phyloP scores from a whole-genome alignment of 495 filamentous ascomycete genomes.

The Xylaria grammica region DNA sequence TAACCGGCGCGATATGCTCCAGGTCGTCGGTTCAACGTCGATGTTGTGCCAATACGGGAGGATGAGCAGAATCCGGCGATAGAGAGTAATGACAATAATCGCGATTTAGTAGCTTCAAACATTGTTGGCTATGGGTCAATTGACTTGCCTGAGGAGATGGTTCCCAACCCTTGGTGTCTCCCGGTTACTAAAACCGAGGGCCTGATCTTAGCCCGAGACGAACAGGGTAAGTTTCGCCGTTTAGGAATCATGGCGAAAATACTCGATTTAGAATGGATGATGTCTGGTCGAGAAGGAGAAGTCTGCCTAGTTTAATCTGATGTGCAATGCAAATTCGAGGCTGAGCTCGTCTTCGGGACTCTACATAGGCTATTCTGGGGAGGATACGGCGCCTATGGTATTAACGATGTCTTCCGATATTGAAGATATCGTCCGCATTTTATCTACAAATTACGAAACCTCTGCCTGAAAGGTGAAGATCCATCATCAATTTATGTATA shows the following conservation, averaged over 20 bases:
- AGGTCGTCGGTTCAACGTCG: too few species aligned
- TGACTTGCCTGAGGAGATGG: neutral
- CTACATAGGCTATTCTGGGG: too few species aligned
- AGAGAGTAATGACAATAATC: neutral
- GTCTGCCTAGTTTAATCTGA: slow-evolving; percentile 6
- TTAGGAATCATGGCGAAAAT: neutral
- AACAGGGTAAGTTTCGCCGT: neutral
- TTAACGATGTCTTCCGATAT: too few species aligned
- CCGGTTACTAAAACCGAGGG: neutral
- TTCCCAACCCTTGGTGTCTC: neutral
- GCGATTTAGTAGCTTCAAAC: neutral
- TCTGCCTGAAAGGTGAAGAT: too few species aligned
- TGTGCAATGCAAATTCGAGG: too few species aligned
- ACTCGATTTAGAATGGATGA: slow-evolving; percentile 8
- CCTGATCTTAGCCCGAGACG: neutral
- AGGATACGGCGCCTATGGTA: too few species aligned
- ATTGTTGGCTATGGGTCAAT: neutral
- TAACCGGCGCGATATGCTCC: too few species aligned
- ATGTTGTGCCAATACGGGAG: too few species aligned
- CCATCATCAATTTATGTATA: too few species aligned
- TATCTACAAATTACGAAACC: too few species aligned
- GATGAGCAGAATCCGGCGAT: neutral
- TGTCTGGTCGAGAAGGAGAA: neutral
- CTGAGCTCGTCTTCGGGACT: too few species aligned
- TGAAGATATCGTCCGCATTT: too few species aligned